Conservation (phyloP, 352 stramenopile genomes). For the Globisporangium sylvaticum region DNA sequence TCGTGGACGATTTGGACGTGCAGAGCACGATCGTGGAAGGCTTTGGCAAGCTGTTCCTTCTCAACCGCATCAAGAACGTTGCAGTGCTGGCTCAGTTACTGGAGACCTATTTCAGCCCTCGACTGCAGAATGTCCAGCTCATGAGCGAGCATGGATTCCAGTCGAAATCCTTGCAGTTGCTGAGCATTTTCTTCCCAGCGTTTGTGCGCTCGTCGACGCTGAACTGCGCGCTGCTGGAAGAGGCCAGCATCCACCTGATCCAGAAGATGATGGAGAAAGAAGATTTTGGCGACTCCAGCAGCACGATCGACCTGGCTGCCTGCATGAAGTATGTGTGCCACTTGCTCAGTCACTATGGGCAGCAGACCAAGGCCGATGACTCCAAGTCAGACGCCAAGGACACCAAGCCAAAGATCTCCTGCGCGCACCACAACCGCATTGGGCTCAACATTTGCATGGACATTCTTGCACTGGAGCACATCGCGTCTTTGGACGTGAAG, state of each 20-base stretch:
- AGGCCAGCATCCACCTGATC: conserved; percentile 56
- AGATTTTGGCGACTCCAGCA: conserved; percentile 32
- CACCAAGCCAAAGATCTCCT: conserved; percentile 13
- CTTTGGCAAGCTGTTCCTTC: conserved; percentile 71
- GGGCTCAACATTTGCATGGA: conserved; percentile 69
- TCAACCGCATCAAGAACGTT: conserved; percentile 64
- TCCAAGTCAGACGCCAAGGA: conserved; percentile 3
- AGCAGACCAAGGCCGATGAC: conserved; percentile 20
- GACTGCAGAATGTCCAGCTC: conserved; percentile 50
- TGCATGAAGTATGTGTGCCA: conserved; percentile 64
- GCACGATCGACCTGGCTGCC: conserved; percentile 39
- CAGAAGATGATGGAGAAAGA: conserved; percentile 59
- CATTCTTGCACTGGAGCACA: conserved; percentile 58
- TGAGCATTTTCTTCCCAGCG: conserved; percentile 75
- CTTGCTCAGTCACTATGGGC: conserved; percentile 48
- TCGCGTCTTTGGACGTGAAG: conserved; percentile 19
- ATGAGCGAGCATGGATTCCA: conserved; percentile 55
- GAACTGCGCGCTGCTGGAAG: conserved; percentile 64
- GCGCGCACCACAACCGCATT: conserved; percentile 71
- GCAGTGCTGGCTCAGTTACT: conserved; percentile 57
- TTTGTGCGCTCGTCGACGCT: conserved; percentile 45
- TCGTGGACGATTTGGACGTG: conserved; percentile 59
- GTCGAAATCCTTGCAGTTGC: conserved; percentile 57
- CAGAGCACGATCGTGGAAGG: conserved; percentile 75
- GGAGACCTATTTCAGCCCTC: conserved; percentile 71